Percentiles rank a stretch among this genome's conserved stretches.
Evolutionary conservation across 352 stramenopile genomes (phyloP).

Genomic region (Pythium apleroticum): DNA sequence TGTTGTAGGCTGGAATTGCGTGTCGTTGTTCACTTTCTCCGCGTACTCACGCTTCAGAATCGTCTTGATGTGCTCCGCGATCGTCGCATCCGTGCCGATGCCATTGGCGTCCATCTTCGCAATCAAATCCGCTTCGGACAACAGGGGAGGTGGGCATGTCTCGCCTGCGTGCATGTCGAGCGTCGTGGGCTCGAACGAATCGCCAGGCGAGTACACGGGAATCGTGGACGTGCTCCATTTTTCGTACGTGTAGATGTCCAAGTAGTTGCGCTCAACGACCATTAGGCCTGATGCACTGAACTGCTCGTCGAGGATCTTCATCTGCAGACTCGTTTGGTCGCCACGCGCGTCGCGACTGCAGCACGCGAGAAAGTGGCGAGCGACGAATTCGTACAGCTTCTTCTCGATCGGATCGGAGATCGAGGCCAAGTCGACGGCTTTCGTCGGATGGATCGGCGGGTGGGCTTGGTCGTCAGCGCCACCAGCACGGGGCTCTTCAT

Average conservation of each 20-base stretch:
- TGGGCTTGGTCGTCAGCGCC: constrained; percentile 97
- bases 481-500: constrained; percentile 86
- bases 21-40: constrained; percentile 92
- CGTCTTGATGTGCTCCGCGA: constrained; percentile 98
- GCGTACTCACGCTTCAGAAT: constrained; percentile 98
- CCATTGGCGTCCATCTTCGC: constrained; percentile 94
- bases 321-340: constrained; percentile 86
- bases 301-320: constrained; percentile 83
- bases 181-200: constrained; percentile 72
- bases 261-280: constrained; percentile 92
- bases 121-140: constrained; percentile 94
- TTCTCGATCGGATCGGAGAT: constrained; percentile 86
- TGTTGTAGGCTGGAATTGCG: constrained; percentile 93
- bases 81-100: constrained; percentile 95
- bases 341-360: constrained; percentile 95
- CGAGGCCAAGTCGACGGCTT: constrained; percentile 79
- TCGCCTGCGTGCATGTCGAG: constrained; percentile 68
- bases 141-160: constrained; percentile 83
- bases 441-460: constrained; percentile 98
- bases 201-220: constrained; percentile 76
- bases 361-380: constrained; percentile 98
- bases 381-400: constrained; percentile 97
- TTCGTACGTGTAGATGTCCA: constrained; percentile 96
- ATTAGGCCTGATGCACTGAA: constrained; percentile 91
- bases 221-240: constrained; percentile 89